Conservation (phyloP, 495 filamentous ascomycete species). For the Talaromyces thailandensis region DNA sequence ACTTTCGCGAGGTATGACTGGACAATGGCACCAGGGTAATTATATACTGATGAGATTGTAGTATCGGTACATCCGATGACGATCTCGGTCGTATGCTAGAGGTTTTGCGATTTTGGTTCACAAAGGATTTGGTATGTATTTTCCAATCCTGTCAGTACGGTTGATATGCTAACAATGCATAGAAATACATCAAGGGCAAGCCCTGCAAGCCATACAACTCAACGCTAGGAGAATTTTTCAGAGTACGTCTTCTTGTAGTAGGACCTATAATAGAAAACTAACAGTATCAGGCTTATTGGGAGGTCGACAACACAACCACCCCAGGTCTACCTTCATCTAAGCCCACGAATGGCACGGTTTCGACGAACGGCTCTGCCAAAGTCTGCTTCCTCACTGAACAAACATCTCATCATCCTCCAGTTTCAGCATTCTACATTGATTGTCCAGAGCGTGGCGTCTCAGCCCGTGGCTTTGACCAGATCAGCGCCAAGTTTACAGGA, state of each 20-base stretch:
- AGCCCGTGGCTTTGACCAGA: conserved; percentile 87
- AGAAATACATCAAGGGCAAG: conserved; percentile 97
- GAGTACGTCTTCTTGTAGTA: conserved; percentile 41
- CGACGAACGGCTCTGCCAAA: conserved; percentile 47
- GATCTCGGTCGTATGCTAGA: conserved; percentile 86
- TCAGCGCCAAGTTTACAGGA: conserved; percentile 95
- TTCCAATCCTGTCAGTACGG: neutral
- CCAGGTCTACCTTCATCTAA: conserved; percentile 32
- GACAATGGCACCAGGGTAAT: neutral
- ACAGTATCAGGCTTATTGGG: conserved; percentile 76
- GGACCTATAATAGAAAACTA: conserved; percentile 14
- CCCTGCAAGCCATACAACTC: conserved; percentile 99
- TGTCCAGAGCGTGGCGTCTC: conserved; percentile 86
- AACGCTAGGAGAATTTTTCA: conserved; percentile 92
- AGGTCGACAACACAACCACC: conserved; percentile 60
- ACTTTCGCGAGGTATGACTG: conserved; percentile 67
- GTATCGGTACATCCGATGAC: conserved; percentile 91
- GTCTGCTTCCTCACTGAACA: conserved; percentile 95
- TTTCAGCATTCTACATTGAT: conserved; percentile 91
- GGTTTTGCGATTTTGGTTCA: conserved; percentile 94
- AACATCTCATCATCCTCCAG: conserved; percentile 96
- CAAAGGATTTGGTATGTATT: conserved; percentile 74
- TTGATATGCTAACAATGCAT: conserved; percentile 5
- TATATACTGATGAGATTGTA: conserved; percentile 35
- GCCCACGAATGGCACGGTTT: conserved; percentile 26